Evolutionary conservation across 352 stramenopile genomes (phyloP).

Genomic region (Pythium rishiriense): DNA sequence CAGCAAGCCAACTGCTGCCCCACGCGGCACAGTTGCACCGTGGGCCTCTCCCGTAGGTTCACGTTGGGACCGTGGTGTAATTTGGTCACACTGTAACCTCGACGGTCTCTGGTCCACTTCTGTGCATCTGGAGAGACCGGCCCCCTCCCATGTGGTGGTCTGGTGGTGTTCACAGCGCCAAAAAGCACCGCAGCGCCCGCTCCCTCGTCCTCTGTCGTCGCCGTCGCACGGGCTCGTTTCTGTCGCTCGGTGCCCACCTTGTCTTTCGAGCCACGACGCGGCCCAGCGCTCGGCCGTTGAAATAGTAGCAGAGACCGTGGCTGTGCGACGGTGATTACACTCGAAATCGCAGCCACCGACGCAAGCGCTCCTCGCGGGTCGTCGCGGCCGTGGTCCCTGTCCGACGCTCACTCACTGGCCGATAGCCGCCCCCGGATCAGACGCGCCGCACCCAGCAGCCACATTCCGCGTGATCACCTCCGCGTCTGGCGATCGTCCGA

Average conservation of each 20-base stretch:
- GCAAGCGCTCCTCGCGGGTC: background rate
- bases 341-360: conserved; percentile 4
- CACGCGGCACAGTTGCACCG: background rate
- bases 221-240: conserved; percentile 1
- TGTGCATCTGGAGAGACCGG: background rate
- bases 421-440: background rate
- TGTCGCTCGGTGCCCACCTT: background rate
- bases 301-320: background rate
- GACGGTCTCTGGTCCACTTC: background rate
- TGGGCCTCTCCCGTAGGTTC: background rate
- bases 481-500: background rate
- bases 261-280: background rate
- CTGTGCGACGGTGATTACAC: conserved; percentile 9
- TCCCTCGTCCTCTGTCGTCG: conserved; percentile 1
- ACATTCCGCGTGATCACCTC: conserved; percentile 1
- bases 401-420: background rate
- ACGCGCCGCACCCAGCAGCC: background rate
- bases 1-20: background rate
- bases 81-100: background rate
- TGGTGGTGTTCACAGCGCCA: background rate
- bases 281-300: too few species aligned
- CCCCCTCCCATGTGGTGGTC: background rate
- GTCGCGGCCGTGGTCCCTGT: background rate
- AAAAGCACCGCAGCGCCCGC: background rate
- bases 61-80: background rate